Conservation (phyloP, 495 filamentous ascomycete genomes). For the Lophiotrema nucula region DNA sequence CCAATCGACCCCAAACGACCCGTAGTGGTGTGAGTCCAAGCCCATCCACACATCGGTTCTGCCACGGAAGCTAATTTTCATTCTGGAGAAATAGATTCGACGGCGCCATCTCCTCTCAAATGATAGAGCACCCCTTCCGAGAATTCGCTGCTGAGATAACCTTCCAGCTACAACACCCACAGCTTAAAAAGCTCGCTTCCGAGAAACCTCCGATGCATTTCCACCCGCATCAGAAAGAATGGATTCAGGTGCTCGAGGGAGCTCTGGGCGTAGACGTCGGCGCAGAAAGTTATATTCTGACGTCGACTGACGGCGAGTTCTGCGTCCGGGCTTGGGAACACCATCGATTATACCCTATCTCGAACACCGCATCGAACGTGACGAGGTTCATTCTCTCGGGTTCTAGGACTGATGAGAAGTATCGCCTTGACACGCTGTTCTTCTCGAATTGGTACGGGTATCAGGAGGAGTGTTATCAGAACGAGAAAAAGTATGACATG, state of each 20-base stretch:
- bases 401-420: conserved; percentile 37
- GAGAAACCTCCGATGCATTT: conserved; percentile 50
- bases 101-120: not conserved
- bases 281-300: conserved; percentile 39
- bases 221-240: conserved; percentile 49
- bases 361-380: not conserved
- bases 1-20: no score
- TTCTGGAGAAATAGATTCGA: no score
- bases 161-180: not conserved
- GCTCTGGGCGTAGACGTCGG: conserved; percentile 42
- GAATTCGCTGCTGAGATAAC: not conserved
- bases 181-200: not conserved
- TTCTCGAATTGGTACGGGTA: conserved; percentile 59
- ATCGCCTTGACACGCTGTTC: conserved; percentile 49
- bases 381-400: conserved; percentile 35
- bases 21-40: no score
- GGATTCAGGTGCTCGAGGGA: conserved; percentile 44
- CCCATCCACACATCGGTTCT: no score
- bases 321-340: conserved; percentile 41
- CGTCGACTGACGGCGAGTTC: conserved; percentile 41
- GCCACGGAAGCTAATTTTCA: no score
- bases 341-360: conserved; percentile 43
- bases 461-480: conserved; percentile 48
- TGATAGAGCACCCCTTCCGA: not conserved
- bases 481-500: conserved; percentile 43